These are phyloP conservation scores for Hordeum pubiflorum DNA, from an alignment of 202 grass and related monocot species.

Conservation along the genomic window DNA sequence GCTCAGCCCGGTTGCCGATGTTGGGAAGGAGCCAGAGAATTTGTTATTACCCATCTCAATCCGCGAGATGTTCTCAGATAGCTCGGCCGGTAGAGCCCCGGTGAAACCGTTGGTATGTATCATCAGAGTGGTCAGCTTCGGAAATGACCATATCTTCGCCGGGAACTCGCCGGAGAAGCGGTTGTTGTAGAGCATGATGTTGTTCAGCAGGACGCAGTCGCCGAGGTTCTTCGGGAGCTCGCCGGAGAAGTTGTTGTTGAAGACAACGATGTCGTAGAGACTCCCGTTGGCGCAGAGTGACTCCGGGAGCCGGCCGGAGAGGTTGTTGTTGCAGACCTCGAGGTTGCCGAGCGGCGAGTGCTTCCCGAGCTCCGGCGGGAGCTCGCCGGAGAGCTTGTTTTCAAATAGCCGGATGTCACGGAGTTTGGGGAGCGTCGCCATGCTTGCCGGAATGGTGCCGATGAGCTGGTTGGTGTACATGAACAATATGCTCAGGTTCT, in stretches of 20 bases:
- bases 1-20: background rate
- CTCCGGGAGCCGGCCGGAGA: slow-evolving; percentile 40
- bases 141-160: slow-evolving; percentile 44
- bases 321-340: slow-evolving; percentile 44
- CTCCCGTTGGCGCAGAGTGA: slow-evolving; percentile 36
- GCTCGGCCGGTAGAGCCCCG: slow-evolving; percentile 29
- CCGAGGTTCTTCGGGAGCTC: slow-evolving; percentile 29
- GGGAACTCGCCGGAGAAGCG: slow-evolving; percentile 44
- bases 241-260: slow-evolving; percentile 63
- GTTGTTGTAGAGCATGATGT: slow-evolving; percentile 54
- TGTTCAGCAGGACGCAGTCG: slow-evolving; percentile 20
- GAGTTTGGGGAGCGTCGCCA: slow-evolving; percentile 41
- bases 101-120: slow-evolving; percentile 69
- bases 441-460: slow-evolving; percentile 48
- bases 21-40: slow-evolving; percentile 51
- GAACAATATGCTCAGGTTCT: slow-evolving; percentile 24
- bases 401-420: slow-evolving; percentile 31
- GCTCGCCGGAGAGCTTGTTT: slow-evolving; percentile 50
- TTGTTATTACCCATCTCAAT: slow-evolving; percentile 58
- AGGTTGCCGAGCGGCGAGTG: slow-evolving; percentile 57
- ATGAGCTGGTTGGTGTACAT: slow-evolving; percentile 50
- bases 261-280: slow-evolving; percentile 38
- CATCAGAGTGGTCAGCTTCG: slow-evolving; percentile 30
- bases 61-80: slow-evolving; percentile 21
- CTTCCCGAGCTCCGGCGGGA: slow-evolving; percentile 58